Percentiles rank a stretch among this genome's conserved stretches.
Evolutionary conservation across 2,329 filamentous ascomycete genomes (phyloP).

Genomic region (Chrysosphaeria jannelii): DNA sequence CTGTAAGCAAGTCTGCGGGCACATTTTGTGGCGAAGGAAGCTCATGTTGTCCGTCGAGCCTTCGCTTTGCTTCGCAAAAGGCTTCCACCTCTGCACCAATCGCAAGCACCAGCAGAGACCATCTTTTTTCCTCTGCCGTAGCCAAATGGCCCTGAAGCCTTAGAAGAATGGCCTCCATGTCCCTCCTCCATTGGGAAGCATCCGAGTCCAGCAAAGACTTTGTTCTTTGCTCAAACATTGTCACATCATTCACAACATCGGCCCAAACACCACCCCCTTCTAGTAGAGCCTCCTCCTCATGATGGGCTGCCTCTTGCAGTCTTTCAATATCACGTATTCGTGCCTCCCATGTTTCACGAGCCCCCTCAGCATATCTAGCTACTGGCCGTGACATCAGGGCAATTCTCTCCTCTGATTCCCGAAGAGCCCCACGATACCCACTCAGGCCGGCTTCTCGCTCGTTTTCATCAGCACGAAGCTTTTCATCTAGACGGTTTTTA

Average conservation of each 20-base stretch:
- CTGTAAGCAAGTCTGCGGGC: slow-evolving; percentile 12
- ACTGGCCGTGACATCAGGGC: slow-evolving; percentile 21
- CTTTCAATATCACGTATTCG: slow-evolving; percentile 25
- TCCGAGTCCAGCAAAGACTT: slow-evolving; percentile 7
- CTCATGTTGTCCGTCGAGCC: slow-evolving; percentile 3
- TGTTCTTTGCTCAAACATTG: slow-evolving; percentile 26
- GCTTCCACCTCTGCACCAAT: slow-evolving; percentile 29
- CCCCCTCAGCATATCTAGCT: slow-evolving; percentile 13
- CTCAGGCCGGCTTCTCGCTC: slow-evolving; percentile 39
- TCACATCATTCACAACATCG: slow-evolving; percentile 25
- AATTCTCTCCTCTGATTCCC: slow-evolving; percentile 31
- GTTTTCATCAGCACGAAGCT: too few relatives aligned
- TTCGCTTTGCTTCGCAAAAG: slow-evolving; percentile 7
- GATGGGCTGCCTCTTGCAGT: slow-evolving; percentile 23
- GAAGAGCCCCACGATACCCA: slow-evolving; percentile 36
- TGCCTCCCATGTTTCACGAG: slow-evolving; percentile 21
- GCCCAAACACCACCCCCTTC: slow-evolving; percentile 38
- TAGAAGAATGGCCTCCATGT: slow-evolving; percentile 14
- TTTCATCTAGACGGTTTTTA: too few relatives aligned
- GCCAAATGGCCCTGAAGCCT: slow-evolving; percentile 23
- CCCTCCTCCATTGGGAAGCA: slow-evolving; percentile 3
- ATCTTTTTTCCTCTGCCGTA: slow-evolving; percentile 27
- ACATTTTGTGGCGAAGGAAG: slow-evolving; percentile 11
- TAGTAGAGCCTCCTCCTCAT: slow-evolving; percentile 32
- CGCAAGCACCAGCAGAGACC: slow-evolving; percentile 47